Evolutionary conservation across 73 alveolate species (phyloP).

Genomic region (Tetrahymena elliotti): DNA sequence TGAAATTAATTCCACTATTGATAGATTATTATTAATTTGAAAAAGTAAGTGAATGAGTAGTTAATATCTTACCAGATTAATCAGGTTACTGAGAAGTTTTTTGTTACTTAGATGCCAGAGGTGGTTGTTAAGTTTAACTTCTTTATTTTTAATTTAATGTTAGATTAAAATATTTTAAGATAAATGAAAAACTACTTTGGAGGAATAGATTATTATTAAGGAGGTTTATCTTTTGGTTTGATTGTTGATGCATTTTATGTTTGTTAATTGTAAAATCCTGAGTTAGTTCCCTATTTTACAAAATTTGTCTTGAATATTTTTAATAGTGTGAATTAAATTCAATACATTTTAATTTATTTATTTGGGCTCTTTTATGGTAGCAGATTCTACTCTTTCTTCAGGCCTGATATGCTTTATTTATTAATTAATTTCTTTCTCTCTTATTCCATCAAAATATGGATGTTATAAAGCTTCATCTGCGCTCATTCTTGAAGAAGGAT

Average conservation of each 20-base stretch:
- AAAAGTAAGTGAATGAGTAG: no score
- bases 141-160: not conserved
- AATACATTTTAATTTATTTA: not conserved
- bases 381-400: slow-evolving; percentile 29
- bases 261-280: not conserved
- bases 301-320: not conserved
- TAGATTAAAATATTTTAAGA: not conserved
- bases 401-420: not conserved
- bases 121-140: not conserved
- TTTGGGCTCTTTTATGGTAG: slow-evolving; percentile 6
- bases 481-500: slow-evolving; percentile 76
- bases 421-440: slow-evolving; percentile 4
- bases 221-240: not conserved
- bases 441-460: slow-evolving; percentile 61
- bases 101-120: not conserved
- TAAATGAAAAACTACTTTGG: not conserved
- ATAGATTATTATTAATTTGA: no score
- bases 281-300: not conserved
- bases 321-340: not conserved
- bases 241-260: not conserved
- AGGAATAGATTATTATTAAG: not conserved
- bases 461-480: slow-evolving; percentile 77
- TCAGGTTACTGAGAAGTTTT: not conserved
- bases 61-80: not conserved
- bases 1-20: no score